Conservation (phyloP, 2,329 filamentous ascomycete species). For the Penicillium sp. region DNA sequence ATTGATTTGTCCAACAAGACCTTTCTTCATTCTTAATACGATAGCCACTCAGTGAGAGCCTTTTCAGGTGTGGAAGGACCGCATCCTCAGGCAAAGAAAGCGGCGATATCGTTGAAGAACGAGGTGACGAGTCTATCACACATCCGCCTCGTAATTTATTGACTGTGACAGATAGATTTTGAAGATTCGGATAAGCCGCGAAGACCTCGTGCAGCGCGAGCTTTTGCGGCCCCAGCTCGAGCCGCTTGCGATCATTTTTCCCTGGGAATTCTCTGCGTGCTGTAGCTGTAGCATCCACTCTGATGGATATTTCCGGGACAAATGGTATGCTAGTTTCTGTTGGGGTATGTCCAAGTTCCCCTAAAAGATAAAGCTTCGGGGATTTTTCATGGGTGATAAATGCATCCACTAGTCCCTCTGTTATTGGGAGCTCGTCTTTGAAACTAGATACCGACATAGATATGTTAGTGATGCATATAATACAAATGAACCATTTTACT, state of each 20-base stretch:
- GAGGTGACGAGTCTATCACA: not conserved
- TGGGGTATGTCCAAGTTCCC: not conserved
- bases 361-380: not conserved
- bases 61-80: not conserved
- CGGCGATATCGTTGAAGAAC: not conserved
- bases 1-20: not conserved
- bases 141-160: slow-evolving; percentile 1
- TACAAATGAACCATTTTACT: not conserved
- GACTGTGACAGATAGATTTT: slow-evolving; percentile 4
- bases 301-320: not conserved
- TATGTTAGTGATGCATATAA: not conserved
- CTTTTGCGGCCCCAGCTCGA: not conserved
- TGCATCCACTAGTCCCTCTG: not conserved
- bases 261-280: not conserved
- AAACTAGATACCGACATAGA: not conserved
- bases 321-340: not conserved
- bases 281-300: not conserved
- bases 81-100: not conserved
- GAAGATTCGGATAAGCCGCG: slow-evolving; percentile 5
- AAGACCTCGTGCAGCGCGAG: slow-evolving; percentile 1
- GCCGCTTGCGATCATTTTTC: not conserved
- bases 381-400: not conserved
- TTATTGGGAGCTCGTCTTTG: not conserved
- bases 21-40: not conserved
- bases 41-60: slow-evolving; percentile 2